Base-by-base conservation (phyloP, 116 monocot species). In the Posidonia oceanica region DNA sequence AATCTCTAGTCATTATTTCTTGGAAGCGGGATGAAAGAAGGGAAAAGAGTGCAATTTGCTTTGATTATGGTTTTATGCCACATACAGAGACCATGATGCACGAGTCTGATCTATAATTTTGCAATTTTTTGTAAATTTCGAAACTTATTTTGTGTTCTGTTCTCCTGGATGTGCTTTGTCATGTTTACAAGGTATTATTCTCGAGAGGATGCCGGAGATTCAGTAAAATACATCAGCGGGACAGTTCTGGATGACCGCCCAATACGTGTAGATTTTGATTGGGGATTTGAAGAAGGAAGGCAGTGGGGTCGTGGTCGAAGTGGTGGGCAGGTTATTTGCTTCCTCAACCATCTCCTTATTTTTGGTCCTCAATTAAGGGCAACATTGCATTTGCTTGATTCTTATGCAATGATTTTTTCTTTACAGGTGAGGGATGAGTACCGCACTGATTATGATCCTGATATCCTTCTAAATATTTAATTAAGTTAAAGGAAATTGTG, bases 221-320 rank as follows among this genome's bases (percentile, higher is more conserved):
- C 98, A 72, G 98, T 93, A 15, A 98, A 98, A 84, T 98, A 88
- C 73, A 90, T 98, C 20, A 93, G 93, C 67, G 98, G 98, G n/a
- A 98, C 98, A 39, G 86, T 98, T 79, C 83, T 98, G 56, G 98
- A 98, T 81, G 98, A 98, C 63, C 98, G 98, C 15, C 93, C 90
- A 17, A 90, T 98, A 71, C 87, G 98, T 77, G 98, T 84, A 29
- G 98, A 98, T 78, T 98, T 98, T 81, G 98, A 98, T 60, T 98
- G 98, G 98, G 98, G 98, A 14, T 98, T 93, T 76, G 85, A 90
- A 74, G 98, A 98, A 76, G 98, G 98, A 36, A 89, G 98, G 63
- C 98, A 98, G 70, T 98, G 98, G 98, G 98, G 98, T 15, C 98
- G 98, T 72, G 98, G 98, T 54, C 85, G 98, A 64, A 98, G 98